Base-by-base conservation (phyloP, 306 rosid genomes). In the Oemleria cerasiformis region DNA sequence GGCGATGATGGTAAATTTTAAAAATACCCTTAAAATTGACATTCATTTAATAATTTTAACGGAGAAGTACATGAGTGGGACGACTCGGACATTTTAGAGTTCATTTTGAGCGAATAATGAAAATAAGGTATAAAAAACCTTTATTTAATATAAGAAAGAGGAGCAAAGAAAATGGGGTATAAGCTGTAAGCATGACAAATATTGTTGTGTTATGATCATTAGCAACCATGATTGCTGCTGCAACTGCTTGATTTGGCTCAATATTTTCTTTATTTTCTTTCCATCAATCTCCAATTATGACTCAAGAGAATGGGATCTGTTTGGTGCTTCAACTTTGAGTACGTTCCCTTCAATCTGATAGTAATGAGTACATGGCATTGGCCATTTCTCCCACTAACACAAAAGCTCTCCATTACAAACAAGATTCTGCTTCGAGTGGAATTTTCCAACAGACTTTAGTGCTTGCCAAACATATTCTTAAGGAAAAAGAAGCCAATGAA, bases 261-360 rank as follows among this genome's bases (percentile, higher is more conserved):
- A 30, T 30, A 30, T 30, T 30, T 30, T 30, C 36, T 30, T 2
- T 4, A 1, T 30, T 30, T 1, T 30, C 36, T 55, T 55, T 67
- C 23, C 70, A 47, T 67, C 40, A 23, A 49, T 78, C 77, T 51
- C 77, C 77, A 77, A 81, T 68, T 67, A 71, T 65, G 67, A 75
- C 49, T 56, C 71, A 49, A 50, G 61, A 41, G 57, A 68, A 69
- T 75, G 80, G 72, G 63, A 74, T 12, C 20, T 74, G 36, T 44
- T 72, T 74, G 65, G 80, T 79, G 51, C 67, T 49, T 71, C 86
- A 82, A 76, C 83, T 83, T 79, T 63, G 78, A 76, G 50, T 71
- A 62, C 61, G 73, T 78, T 80, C 74, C 72, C 49, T 75, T 70
- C 75, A 73, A 43, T 69, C 75, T 78, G 66, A 45, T 63, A 75